These are phyloP conservation scores for Aspergillus caelatus DNA, from an alignment of 2,329 filamentous ascomycete genomes.

Conservation along the genomic window DNA sequence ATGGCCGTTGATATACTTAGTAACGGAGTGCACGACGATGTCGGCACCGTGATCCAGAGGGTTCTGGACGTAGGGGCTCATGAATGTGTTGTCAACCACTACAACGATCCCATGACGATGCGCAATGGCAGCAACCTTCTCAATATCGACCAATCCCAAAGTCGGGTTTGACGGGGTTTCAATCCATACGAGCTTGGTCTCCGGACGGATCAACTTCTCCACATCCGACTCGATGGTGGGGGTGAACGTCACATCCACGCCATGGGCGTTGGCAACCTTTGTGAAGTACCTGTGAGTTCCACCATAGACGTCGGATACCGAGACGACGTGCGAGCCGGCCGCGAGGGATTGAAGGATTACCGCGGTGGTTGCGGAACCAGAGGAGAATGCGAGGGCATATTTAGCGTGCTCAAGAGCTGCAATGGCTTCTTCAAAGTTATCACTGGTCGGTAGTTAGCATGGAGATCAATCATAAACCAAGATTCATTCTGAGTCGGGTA, in stretches of 20 bases:
- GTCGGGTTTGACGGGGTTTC: conserved; percentile 95
- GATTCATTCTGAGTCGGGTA: conserved; percentile 3
- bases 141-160: conserved; percentile 87
- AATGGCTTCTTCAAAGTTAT: conserved; percentile 90
- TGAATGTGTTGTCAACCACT: conserved; percentile 99
- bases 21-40: conserved; percentile 95
- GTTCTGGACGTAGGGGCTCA: conserved; percentile 95
- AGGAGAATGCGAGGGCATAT: conserved; percentile 91
- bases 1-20: conserved; percentile 99
- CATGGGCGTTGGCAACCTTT: conserved; percentile 91
- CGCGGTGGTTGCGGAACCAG: conserved; percentile 90
- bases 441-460: conserved; percentile 47
- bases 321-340: conserved; percentile 89
- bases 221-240: conserved; percentile 90
- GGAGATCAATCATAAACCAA: not conserved
- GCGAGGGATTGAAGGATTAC: conserved; percentile 91
- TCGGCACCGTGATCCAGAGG: conserved; percentile 93
- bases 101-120: conserved; percentile 89
- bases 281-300: conserved; percentile 99
- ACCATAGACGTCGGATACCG: conserved; percentile 95
- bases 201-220: conserved; percentile 76
- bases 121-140: conserved; percentile 77
- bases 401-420: conserved; percentile 91
- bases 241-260: conserved; percentile 92
- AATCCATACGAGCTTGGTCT: conserved; percentile 97